Conservation (phyloP, 2,329 filamentous ascomycete genomes). For the Zopfia rhizophila region DNA sequence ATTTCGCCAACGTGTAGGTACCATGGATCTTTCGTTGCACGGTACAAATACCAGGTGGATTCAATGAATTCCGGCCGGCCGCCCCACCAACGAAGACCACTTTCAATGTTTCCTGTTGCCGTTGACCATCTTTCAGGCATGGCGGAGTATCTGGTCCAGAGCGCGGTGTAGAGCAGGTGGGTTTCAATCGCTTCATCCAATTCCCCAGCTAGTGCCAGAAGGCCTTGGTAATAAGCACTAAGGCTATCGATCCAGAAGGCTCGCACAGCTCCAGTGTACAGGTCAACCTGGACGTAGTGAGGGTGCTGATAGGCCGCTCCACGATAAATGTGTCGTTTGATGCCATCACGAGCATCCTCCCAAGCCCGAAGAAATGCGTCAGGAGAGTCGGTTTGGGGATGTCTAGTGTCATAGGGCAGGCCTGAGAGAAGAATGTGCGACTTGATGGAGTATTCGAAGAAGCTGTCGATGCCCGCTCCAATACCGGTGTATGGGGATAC, state of each 20-base stretch:
- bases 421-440: conserved; percentile 90
- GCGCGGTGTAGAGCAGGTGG: conserved; percentile 87
- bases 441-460: conserved; percentile 98
- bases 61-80: conserved; percentile 97
- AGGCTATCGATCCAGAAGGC: conserved; percentile 97
- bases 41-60: conserved; percentile 95
- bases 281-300: conserved; percentile 91
- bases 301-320: conserved; percentile 79
- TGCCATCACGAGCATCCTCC: conserved; percentile 85
- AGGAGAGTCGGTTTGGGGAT: conserved; percentile 73
- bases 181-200: conserved; percentile 90
- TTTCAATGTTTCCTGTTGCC: conserved; percentile 82
- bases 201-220: conserved; percentile 86
- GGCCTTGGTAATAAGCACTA: conserved; percentile 92
- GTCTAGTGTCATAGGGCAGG: conserved; percentile 53
- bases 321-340: conserved; percentile 91
- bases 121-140: conserved; percentile 95
- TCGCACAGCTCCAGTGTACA: conserved; percentile 85
- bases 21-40: conserved; percentile 93
- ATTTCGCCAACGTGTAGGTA: conserved; percentile 97
- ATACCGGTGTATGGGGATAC: conserved; percentile 90
- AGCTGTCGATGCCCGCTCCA: conserved; percentile 95
- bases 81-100: conserved; percentile 92
- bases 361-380: conserved; percentile 84
- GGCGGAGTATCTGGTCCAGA: conserved; percentile 95